These are phyloP conservation scores for Raddia distichophylla DNA, from an alignment of 176 grass and related monocot genomes.

Conservation along the genomic window DNA sequence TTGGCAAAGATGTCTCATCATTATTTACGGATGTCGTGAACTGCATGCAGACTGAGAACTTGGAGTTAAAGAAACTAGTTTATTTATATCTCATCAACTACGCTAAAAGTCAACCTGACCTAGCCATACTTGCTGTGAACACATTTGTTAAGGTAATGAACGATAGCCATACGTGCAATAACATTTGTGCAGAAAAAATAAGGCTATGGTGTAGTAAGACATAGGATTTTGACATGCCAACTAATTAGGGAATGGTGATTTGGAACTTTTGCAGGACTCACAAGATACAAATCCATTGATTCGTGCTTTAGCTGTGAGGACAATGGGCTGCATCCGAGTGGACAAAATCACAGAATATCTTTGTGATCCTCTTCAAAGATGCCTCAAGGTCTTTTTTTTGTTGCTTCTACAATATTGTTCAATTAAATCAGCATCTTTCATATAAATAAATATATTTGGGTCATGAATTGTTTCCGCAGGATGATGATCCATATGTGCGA, in stretches of 20 bases:
- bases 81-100: conserved; percentile 99
- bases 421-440: conserved; percentile 1
- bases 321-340: conserved; percentile 99
- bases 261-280: conserved; percentile 71
- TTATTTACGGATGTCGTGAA: conserved; percentile 97
- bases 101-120: conserved; percentile 97
- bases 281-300: conserved; percentile 99
- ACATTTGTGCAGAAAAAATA: conserved; percentile 15
- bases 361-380: conserved; percentile 98
- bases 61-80: conserved; percentile 98
- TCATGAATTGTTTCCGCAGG: conserved; percentile 54
- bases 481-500: conserved; percentile 98
- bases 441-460: conserved; percentile 19
- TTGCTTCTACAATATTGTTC: conserved; percentile 23
- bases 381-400: conserved; percentile 73
- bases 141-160: conserved; percentile 97
- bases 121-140: conserved; percentile 98
- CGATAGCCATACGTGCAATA: conserved; percentile 13
- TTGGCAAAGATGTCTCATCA: conserved; percentile 98
- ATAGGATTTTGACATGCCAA: background rate
- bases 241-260: background rate
- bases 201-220: background rate
- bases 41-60: conserved; percentile 99
- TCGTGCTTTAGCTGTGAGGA: conserved; percentile 97
- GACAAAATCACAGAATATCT: conserved; percentile 99